phyloP scores from a whole-genome alignment of 208 protist species.

The Trypanosoma grayi region DNA sequence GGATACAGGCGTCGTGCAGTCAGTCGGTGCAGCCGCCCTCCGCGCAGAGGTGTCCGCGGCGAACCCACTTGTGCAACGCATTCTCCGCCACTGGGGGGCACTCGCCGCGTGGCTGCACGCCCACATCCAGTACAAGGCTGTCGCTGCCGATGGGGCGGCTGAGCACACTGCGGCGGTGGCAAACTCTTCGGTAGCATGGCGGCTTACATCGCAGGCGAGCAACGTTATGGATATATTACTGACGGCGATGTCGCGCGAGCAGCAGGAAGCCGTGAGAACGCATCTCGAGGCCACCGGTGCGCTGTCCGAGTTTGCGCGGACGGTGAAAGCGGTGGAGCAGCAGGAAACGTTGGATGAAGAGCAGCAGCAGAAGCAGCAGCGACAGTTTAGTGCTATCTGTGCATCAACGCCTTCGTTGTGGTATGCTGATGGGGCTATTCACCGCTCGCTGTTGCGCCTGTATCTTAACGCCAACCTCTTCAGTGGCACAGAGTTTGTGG shows the following conservation, averaged over 20 bases:
- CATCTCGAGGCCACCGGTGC: constrained; percentile 22
- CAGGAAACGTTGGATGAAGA: background rate
- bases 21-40: constrained; percentile 31
- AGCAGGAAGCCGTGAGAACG: constrained; percentile 27
- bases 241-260: constrained; percentile 36
- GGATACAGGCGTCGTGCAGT: constrained; percentile 35
- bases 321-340: background rate
- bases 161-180: constrained; percentile 1
- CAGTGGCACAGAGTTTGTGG: constrained; percentile 35
- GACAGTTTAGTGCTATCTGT: background rate
- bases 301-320: constrained; percentile 8
- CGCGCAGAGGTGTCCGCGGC: constrained; percentile 24
- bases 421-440: constrained; percentile 46
- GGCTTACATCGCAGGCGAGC: constrained; percentile 56
- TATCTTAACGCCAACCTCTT: constrained; percentile 67
- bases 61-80: constrained; percentile 38
- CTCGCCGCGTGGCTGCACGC: constrained; percentile 47
- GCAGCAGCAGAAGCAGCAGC: background rate
- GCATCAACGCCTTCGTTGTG: constrained; percentile 35
- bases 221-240: constrained; percentile 63
- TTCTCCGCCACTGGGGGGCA: constrained; percentile 51
- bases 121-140: constrained; percentile 28
- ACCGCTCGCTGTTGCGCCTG: constrained; percentile 67
- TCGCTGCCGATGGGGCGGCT: constrained; percentile 10
- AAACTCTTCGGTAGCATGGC: constrained; percentile 23